Percentiles rank a stretch among this genome's conserved stretches.
Evolutionary conservation across 2,329 filamentous ascomycete genomes (phyloP).

Genomic region (Curvularia lunata): DNA sequence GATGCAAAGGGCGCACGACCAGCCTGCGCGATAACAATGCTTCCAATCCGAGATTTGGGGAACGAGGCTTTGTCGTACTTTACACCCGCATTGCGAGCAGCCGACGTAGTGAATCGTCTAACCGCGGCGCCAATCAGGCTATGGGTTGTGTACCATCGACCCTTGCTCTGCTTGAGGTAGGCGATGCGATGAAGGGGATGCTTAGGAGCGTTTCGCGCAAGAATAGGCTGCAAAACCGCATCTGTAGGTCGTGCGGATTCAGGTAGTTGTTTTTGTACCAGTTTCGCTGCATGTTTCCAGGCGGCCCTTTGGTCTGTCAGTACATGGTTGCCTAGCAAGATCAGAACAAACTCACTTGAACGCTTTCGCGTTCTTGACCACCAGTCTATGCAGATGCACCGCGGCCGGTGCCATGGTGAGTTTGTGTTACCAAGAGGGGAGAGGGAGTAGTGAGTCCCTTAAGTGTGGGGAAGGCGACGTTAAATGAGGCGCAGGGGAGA

Average conservation of each 20-base stretch:
- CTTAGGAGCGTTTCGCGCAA: slow-evolving; percentile 62
- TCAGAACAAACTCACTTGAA: slow-evolving; percentile 44
- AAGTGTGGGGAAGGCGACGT: slow-evolving; percentile 28
- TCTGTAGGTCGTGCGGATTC: slow-evolving; percentile 52
- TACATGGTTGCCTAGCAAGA: background rate
- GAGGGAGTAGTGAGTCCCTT: slow-evolving; percentile 14
- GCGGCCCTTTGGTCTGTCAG: slow-evolving; percentile 50
- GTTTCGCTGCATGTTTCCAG: slow-evolving; percentile 56
- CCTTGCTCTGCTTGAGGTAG: slow-evolving; percentile 68
- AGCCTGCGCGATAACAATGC: slow-evolving; percentile 67
- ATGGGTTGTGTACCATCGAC: slow-evolving; percentile 68
- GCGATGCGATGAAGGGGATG: slow-evolving; percentile 68
- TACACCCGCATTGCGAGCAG: slow-evolving; percentile 46
- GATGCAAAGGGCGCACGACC: slow-evolving; percentile 85
- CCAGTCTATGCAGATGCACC: slow-evolving; percentile 49
- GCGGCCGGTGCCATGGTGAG: slow-evolving; percentile 48
- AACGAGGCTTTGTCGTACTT: slow-evolving; percentile 61
- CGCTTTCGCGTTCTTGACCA: slow-evolving; percentile 51
- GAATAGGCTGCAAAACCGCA: slow-evolving; percentile 64
- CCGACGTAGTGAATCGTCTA: slow-evolving; percentile 60
- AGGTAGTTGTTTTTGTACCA: slow-evolving; percentile 54
- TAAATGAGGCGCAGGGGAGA: slow-evolving; percentile 31
- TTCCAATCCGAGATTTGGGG: slow-evolving; percentile 62
- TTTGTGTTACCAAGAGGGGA: slow-evolving; percentile 27
- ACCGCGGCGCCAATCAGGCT: slow-evolving; percentile 53